Evolutionary conservation across 202 grass and related monocot genomes (phyloP), one percentile per base, ranked within the genome.

Genomic region (Panicum hallii): DNA sequence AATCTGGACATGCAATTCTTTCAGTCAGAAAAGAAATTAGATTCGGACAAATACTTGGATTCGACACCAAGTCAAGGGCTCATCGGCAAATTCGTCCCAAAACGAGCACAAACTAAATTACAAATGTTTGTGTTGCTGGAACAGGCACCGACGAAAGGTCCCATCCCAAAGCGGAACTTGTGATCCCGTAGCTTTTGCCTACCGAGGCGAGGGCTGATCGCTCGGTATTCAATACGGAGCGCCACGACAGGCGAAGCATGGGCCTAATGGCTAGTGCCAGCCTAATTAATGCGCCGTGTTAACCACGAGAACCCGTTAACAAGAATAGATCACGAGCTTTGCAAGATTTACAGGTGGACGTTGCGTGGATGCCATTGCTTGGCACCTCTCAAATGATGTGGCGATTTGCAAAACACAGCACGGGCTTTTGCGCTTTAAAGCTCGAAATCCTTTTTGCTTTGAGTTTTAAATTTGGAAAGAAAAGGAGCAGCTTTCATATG

Each of bases 331-430:
- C 52, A 61, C 55, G 55, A 77, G 38, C 55, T 22, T 77, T 62
- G 72, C 52, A 0, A 57, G 34, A 42, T 75, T 57, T 75, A 75
- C 72, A 75, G 72, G 54, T 75, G 72, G 72, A 57, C 52, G 52
- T 57, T 75, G 34, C 82, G 65, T 68, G 55, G 57, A 79, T 77
- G 67, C 67, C 45, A 56, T 70, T 56, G 23, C 78, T 85, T 82
- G 49, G 81, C 53, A 36, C 75, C 56, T 79, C 54, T 15, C 16
- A 16, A 47, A 65, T 16, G 3, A 11, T 70, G 55, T 26, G 26
- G 55, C 70, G 47, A 55, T 55, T 52, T 4, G 49, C 32, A 11
- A 55, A 55, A 40, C 78, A 65, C 9, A 70, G 47, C 49, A 17
- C 3, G 13, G 76, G 20, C 73, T 78, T 82, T 19, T 16, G 30